These are phyloP conservation scores for Solanum dulcamara DNA, from an alignment of 257 asterid genomes.

Conservation along the genomic window DNA sequence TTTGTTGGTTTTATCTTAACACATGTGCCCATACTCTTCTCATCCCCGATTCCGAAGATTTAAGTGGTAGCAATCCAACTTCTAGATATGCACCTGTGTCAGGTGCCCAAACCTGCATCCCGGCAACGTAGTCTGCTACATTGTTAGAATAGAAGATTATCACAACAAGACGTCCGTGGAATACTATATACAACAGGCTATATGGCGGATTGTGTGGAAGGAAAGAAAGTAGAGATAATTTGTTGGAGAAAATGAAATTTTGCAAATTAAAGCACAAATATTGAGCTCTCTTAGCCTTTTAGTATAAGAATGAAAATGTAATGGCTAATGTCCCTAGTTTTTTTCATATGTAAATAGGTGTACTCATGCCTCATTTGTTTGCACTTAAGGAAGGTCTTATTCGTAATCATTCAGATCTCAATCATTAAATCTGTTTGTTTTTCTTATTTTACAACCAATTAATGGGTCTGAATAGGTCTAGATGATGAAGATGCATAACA, in stretches of 20 bases:
- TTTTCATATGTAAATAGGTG: background rate
- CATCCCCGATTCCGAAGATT: background rate
- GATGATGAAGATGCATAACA: too few relatives aligned
- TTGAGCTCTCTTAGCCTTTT: background rate
- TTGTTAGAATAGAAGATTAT: background rate
- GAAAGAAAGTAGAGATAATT: background rate
- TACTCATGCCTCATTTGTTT: too few relatives aligned
- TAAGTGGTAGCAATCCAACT: background rate
- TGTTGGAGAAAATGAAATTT: background rate
- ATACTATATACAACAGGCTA: background rate
- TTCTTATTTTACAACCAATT: too few relatives aligned
- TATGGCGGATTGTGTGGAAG: background rate
- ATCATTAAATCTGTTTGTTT: too few relatives aligned
- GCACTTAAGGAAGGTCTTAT: too few relatives aligned
- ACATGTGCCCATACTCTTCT: background rate
- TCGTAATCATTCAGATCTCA: too few relatives aligned
- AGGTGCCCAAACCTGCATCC: background rate
- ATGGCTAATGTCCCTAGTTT: background rate
- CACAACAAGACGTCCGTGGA: background rate
- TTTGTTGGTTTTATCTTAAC: background rate
- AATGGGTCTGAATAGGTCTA: too few relatives aligned
- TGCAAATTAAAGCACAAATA: background rate
- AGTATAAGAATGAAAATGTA: background rate
- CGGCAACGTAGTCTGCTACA: background rate
- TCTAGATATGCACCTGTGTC: background rate